Base-by-base conservation (phyloP, 352 stramenopile genomes). In the Pythium apleroticum region DNA sequence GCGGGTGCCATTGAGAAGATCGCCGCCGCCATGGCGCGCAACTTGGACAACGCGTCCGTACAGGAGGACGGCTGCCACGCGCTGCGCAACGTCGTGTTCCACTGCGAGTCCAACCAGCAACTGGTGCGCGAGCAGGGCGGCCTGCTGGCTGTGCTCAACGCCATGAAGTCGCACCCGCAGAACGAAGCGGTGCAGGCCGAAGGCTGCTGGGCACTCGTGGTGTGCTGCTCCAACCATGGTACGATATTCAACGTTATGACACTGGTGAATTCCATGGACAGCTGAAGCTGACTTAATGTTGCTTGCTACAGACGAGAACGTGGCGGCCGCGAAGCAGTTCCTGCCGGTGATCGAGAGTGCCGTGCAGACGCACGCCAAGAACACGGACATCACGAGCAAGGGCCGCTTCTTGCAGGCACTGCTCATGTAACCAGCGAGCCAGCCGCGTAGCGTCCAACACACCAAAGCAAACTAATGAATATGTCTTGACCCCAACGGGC, bases 161-260 rank as follows among this genome's bases (percentile, higher is more conserved):
- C 82, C 8, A 85, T 93, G 77, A 77, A 86, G 61, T 72, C 68
- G 52, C 82, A 93, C 52, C 72, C 72, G 0, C 70, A 81, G 50
- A 89, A 88, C 62, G 84, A 88, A 33, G 74, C 84, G 14, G 65
- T 93, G 46, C 80, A 91, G 59, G 79, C 79, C 0, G 80, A 93
- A 67, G 84, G 79, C 15, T 89, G 72, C 33, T 93, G 84, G 82
- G 80, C 84, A 1, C 71, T 93, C 37, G 70, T 93, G 11, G 84
- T 93, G 50, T 93, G 89, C 57, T 93, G 84, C 73, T 81, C 84
- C 14, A 93, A 93, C 60, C 82, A 88, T 57, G 80, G 81, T 87
- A 62, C 27, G 70, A 19, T 20, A 25, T 22, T n/a, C 8, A 28
- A 6, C 7, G 25, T 4, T 41, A 39, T 28, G 14, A 49, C 31